Conservation (phyloP, 2,329 filamentous ascomycete genomes). For the Akanthomyces muscarius region DNA sequence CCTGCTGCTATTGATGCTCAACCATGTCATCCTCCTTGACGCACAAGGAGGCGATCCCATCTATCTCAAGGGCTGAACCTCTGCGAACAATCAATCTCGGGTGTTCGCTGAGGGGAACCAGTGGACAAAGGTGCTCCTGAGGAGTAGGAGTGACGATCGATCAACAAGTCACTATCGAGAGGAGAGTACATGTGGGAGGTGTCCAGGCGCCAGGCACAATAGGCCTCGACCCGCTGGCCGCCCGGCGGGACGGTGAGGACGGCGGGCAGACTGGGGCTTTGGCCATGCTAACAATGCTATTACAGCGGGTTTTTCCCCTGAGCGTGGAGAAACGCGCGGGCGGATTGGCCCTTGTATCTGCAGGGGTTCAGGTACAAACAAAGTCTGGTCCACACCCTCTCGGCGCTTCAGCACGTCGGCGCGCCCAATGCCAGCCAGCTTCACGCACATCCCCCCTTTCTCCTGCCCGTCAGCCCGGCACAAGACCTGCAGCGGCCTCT, state of each 20-base stretch:
- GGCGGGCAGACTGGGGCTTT: no score
- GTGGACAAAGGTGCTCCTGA: no score
- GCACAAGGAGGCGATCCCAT: no score
- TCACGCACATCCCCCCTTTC: not conserved
- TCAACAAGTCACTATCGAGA: not conserved
- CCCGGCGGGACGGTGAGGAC: no score
- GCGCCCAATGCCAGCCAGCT: not conserved
- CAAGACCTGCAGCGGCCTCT: not conserved
- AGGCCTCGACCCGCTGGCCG: no score
- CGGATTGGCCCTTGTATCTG: not conserved
- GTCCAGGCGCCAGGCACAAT: no score
- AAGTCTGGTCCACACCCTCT: not conserved
- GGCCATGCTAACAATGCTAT: no score
- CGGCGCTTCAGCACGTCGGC: not conserved
- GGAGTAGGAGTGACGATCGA: not conserved
- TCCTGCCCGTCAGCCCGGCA: not conserved
- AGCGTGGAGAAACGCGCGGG: not conserved
- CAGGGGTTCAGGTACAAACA: not conserved
- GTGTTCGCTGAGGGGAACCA: not conserved
- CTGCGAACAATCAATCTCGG: not conserved
- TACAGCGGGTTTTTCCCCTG: not conserved
- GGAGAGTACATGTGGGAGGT: not conserved
- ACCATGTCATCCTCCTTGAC: not conserved
- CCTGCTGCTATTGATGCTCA: not conserved
- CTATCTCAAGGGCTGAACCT: not conserved